Conservation (phyloP, 2,329 filamentous ascomycete genomes). For the Rhinocladiella similis region DNA sequence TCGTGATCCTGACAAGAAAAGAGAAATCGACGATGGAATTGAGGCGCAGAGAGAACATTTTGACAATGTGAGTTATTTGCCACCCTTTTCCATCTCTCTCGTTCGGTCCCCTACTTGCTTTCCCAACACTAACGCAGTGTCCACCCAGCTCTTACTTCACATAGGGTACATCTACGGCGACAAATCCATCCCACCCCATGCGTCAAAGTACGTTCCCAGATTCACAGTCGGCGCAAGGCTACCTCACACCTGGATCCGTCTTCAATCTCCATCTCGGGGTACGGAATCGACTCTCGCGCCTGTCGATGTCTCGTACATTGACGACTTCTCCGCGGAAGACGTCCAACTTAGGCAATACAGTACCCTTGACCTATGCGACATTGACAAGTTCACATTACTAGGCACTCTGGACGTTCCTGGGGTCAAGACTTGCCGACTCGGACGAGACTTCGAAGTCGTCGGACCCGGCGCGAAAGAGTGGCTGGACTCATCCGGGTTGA, state of each 20-base stretch:
- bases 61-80: conserved; percentile 14
- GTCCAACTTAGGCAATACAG: conserved; percentile 34
- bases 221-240: conserved; percentile 42
- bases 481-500: conserved; percentile 27
- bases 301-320: conserved; percentile 39
- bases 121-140: background rate
- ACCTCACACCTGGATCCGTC: conserved; percentile 43
- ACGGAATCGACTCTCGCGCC: conserved; percentile 14
- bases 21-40: conserved; percentile 33
- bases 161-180: conserved; percentile 47
- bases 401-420: conserved; percentile 16
- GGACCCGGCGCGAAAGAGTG: conserved; percentile 27
- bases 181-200: conserved; percentile 35
- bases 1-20: conserved; percentile 28
- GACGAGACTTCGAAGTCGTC: conserved; percentile 31
- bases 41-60: conserved; percentile 24
- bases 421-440: conserved; percentile 19
- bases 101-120: too few relatives aligned
- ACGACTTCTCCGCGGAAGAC: conserved; percentile 33
- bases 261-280: background rate
- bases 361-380: conserved; percentile 39
- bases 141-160: conserved; percentile 38
- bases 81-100: too few relatives aligned
- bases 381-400: conserved; percentile 36
- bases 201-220: conserved; percentile 40